Evolutionary conservation across 805 yeast species (phyloP).

Genomic region (Starmerella riodocensis): DNA sequence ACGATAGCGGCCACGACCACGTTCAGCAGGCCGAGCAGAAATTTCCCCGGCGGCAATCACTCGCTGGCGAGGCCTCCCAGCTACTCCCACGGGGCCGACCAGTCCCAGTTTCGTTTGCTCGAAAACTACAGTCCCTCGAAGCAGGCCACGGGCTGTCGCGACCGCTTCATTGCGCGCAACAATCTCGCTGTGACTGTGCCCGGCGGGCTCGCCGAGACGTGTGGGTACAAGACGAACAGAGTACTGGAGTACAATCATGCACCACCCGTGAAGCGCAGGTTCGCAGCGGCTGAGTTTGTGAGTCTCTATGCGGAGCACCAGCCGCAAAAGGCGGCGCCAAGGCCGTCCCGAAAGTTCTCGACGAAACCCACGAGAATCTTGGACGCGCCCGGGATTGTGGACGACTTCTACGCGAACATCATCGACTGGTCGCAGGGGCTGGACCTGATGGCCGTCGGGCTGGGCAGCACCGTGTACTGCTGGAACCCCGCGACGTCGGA

Average conservation of each 20-base stretch:
- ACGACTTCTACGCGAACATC: constrained; percentile 81
- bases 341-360: constrained; percentile 45
- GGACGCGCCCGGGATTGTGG: constrained; percentile 90
- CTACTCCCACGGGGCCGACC: no score
- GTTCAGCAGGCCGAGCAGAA: neutral
- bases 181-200: neutral
- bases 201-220: constrained; percentile 23
- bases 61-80: neutral
- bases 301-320: constrained; percentile 17
- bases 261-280: constrained; percentile 34
- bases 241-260: constrained; percentile 81
- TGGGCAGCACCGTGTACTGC: constrained; percentile 68
- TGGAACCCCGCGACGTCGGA: constrained; percentile 84
- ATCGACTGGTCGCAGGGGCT: constrained; percentile 68
- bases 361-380: constrained; percentile 83
- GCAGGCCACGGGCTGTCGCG: no score
- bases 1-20: neutral
- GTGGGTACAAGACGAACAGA: constrained; percentile 75
- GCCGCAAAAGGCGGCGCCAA: constrained; percentile 20
- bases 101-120: no score
- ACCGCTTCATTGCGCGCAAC: constrained; percentile 5
- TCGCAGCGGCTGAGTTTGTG: constrained; percentile 11
- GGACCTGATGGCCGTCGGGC: constrained; percentile 75
- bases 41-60: neutral
- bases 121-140: no score